Base-by-base conservation (phyloP, 306 rosid species). In the Dryas alaskensis region DNA sequence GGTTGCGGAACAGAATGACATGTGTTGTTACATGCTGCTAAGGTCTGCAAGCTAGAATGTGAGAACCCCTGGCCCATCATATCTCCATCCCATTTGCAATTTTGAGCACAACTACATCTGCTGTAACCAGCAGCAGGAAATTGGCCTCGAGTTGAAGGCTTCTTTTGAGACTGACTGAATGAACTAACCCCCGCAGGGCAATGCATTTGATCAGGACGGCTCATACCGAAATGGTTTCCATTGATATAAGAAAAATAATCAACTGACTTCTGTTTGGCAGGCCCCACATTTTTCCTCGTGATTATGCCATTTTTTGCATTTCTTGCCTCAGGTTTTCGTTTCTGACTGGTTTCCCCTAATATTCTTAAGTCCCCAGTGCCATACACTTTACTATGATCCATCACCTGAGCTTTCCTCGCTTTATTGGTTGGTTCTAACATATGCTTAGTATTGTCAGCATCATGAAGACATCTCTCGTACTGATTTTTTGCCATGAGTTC, bases 401-500 rank as follows among this genome's bases (percentile, higher is more conserved):
- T 67, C 78, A 76, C 73, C 54, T 79, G 92, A 73, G 60, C 63
- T 59, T 79, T 88, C 82, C 79, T 81, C 80, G 85, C 80, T 67
- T 73, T 79, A 53, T 76, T 76, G 39, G 84, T 74, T 66, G 75
- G 79, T 81, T 88, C 87, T 22, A 66, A 64, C 43, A 58, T 27
- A 48, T 76, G 65, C 60, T 74, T 76, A 57, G 69, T 84, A 65
- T 80, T 76, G 75, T 86, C 90, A 66, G 75, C 81, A 74, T 86
- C 91, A 37, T 83, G 88, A 75, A 84, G 94, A 77, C 84, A 74
- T 79, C 98, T 90, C 86, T 92, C 97, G 22, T 88, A 90, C 81
- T 92, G 97, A 86, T 86, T 81, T 86, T 75, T 89, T 0, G 98
- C 98, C 97, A 95, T 79, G 69, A 92, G 90, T 82, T 95, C 99